A percentile compares a stretch with the other conserved stretches of the same genome.
Conservation (phyloP, 805 yeast species). For the Cyberlindnera bimundalis region DNA sequence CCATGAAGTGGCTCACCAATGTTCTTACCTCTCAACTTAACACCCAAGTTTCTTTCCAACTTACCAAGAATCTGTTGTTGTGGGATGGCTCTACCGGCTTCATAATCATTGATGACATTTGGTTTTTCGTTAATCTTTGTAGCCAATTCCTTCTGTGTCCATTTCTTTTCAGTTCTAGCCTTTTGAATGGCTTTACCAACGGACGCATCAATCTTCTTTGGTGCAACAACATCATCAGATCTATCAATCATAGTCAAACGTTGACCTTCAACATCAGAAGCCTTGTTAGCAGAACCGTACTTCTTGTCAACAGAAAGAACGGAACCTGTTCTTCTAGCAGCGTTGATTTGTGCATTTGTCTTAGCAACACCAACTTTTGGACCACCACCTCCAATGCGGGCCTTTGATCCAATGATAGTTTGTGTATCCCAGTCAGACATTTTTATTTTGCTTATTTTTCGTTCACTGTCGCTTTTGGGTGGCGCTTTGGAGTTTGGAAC, state of each 20-base stretch:
- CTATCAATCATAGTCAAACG: conserved; percentile 90
- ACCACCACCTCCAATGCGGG: conserved; percentile 83
- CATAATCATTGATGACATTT: conserved; percentile 91
- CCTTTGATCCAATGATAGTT: conserved; percentile 85
- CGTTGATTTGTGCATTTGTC: conserved; percentile 74
- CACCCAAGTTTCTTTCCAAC: conserved; percentile 90
- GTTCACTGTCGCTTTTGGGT: neutral
- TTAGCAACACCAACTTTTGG: conserved; percentile 85
- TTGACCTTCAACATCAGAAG: conserved; percentile 86
- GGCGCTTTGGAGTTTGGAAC: conserved; percentile 1
- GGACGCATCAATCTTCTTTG: conserved; percentile 75
- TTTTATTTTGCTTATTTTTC: neutral
- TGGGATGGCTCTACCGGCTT: conserved; percentile 94
- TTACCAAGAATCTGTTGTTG: conserved; percentile 92
- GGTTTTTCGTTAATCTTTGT: conserved; percentile 95
- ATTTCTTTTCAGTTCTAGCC: conserved; percentile 82
- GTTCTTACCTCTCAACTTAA: conserved; percentile 93
- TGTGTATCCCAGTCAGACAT: conserved; percentile 89
- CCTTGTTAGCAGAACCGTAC: conserved; percentile 62
- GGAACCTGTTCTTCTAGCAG: conserved; percentile 89
- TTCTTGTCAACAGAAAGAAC: conserved; percentile 93
- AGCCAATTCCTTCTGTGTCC: conserved; percentile 96
- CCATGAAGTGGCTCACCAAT: conserved; percentile 80
- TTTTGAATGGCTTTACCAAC: conserved; percentile 87
- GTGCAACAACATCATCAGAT: conserved; percentile 88